Conservation (phyloP, 257 asterid genomes). For the Salvia hispanica region DNA sequence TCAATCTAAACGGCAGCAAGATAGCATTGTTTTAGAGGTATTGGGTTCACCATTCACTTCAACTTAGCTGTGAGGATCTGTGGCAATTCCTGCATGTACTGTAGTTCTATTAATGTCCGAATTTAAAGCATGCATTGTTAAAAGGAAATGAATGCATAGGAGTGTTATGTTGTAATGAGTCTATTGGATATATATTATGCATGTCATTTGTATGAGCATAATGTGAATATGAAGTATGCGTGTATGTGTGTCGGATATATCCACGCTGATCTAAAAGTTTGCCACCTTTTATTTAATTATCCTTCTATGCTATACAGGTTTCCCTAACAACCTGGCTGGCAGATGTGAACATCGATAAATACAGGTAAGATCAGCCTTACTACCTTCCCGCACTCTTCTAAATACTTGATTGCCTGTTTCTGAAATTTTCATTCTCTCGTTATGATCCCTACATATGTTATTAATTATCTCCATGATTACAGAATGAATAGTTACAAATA, state of each 20-base stretch:
- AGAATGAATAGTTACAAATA: neutral
- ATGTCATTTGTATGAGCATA: neutral
- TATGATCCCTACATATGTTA: neutral
- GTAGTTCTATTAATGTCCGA: conserved; percentile 18
- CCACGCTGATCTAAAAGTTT: conserved; percentile 5
- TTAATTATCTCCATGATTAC: neutral
- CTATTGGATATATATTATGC: neutral
- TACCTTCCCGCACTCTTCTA: neutral
- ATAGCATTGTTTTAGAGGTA: conserved; percentile 67
- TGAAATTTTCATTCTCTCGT: neutral
- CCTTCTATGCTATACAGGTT: conserved; percentile 44
- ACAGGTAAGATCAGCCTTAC: conserved; percentile 45
- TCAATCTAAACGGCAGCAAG: conserved; percentile 39
- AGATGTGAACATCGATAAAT: conserved; percentile 68
- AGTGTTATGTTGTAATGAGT: conserved; percentile 1
- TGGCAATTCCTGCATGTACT: neutral
- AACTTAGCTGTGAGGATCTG: conserved; percentile 10
- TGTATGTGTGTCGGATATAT: neutral
- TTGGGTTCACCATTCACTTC: neutral
- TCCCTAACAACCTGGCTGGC: conserved; percentile 73
- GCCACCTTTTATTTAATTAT: conserved; percentile 13
- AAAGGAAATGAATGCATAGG: conserved; percentile 7
- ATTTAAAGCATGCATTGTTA: neutral
- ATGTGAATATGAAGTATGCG: neutral
- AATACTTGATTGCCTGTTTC: conserved; percentile 2